Conservation (phyloP, 2,329 filamentous ascomycete species). For the Penicillium sp. region DNA sequence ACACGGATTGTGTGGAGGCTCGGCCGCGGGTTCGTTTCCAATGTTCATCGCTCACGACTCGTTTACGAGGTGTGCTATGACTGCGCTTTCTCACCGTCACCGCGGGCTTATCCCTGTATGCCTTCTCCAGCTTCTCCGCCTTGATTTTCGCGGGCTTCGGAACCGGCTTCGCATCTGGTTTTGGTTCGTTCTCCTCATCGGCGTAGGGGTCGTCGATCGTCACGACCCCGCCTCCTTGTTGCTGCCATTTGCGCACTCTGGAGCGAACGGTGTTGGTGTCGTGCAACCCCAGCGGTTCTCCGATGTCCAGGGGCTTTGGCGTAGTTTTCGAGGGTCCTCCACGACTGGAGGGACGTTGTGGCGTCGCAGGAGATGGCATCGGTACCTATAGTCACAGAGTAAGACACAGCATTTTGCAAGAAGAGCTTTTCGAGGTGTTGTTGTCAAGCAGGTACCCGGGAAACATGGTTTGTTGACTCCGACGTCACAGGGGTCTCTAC, state of each 20-base stretch:
- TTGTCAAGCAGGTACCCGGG: conserved; percentile 9
- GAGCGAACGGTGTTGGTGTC: conserved; percentile 66
- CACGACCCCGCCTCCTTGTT: conserved; percentile 65
- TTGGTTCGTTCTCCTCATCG: conserved; percentile 47
- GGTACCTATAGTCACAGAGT: conserved; percentile 19
- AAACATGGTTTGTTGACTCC: conserved; percentile 14
- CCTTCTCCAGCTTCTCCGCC: conserved; percentile 18
- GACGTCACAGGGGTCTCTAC: conserved; percentile 1
- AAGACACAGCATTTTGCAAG: not conserved
- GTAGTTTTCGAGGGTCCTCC: conserved; percentile 55
- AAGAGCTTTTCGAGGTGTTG: conserved; percentile 3
- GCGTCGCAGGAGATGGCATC: conserved; percentile 43
- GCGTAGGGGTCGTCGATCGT: conserved; percentile 58
- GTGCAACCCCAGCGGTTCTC: conserved; percentile 54
- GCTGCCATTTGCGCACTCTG: conserved; percentile 81
- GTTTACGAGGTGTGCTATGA: conserved; percentile 73
- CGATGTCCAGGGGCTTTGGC: conserved; percentile 53
- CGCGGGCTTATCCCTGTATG: conserved; percentile 19
- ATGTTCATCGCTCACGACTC: conserved; percentile 88
- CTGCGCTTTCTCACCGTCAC: conserved; percentile 35
- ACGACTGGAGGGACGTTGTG: conserved; percentile 40
- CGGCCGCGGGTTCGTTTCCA: conserved; percentile 60
- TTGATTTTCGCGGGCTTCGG: conserved; percentile 24
- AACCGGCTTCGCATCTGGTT: conserved; percentile 25
- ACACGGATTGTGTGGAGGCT: conserved; percentile 39